phyloP scores from a whole-genome alignment of 2,329 filamentous ascomycete species.

The Zymoseptoria ardabiliae region DNA sequence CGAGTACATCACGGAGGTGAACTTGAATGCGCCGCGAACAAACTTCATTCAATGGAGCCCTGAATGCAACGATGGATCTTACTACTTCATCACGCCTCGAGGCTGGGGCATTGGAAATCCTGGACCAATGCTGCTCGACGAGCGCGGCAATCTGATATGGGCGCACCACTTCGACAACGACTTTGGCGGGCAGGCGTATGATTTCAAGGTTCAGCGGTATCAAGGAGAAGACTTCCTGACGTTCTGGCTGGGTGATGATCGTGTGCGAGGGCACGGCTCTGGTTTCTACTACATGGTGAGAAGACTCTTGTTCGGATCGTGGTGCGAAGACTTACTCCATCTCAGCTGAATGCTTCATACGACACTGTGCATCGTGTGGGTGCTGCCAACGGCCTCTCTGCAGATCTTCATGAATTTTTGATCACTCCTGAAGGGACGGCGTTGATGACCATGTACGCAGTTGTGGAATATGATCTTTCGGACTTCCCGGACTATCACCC shows the following conservation, averaged over 20 bases:
- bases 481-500: constrained; percentile 17
- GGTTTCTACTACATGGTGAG: constrained; percentile 30
- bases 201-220: constrained; percentile 31
- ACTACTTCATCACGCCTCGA: constrained; percentile 28
- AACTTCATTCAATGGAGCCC: constrained; percentile 25
- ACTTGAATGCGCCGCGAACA: constrained; percentile 19
- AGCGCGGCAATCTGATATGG: constrained; percentile 26
- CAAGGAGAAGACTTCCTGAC: constrained; percentile 32
- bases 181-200: constrained; percentile 29
- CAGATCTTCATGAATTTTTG: constrained; percentile 39
- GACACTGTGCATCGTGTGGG: constrained; percentile 34
- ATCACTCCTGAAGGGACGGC: constrained; percentile 38
- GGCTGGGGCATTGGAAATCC: constrained; percentile 25
- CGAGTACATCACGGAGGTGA: constrained; percentile 19
- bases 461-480: constrained; percentile 18
- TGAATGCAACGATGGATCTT: constrained; percentile 22
- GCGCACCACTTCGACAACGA: constrained; percentile 25
- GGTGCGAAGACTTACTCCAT: not conserved
- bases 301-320: not conserved
- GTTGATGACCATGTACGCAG: constrained; percentile 38
- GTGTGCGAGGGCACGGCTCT: constrained; percentile 29
- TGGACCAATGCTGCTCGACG: constrained; percentile 29
- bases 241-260: constrained; percentile 34
- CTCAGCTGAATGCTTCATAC: constrained; percentile 32
- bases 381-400: constrained; percentile 29